These are phyloP conservation scores for Mytilinidion resinicola DNA, from an alignment of 495 filamentous ascomycete species.

Conservation along the genomic window DNA sequence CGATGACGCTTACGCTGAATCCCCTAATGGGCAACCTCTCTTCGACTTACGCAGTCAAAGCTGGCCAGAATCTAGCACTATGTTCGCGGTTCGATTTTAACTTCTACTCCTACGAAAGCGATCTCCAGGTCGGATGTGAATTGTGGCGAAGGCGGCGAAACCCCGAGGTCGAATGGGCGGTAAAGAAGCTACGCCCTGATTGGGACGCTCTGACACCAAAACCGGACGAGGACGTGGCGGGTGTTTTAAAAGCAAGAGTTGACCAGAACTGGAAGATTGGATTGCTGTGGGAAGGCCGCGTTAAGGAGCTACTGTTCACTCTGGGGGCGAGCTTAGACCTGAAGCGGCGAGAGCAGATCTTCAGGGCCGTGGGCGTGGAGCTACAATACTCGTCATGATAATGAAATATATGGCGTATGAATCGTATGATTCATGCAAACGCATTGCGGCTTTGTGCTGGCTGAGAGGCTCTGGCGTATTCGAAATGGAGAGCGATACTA, in stretches of 20 bases:
- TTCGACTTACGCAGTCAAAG: slow-evolving; percentile 82
- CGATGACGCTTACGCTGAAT: slow-evolving; percentile 72
- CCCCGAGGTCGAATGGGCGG: slow-evolving; percentile 39
- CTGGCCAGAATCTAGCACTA: slow-evolving; percentile 70
- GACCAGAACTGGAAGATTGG: slow-evolving; percentile 81
- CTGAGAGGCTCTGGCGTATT: too few relatives aligned
- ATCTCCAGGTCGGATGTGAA: slow-evolving; percentile 82
- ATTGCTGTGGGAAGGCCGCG: slow-evolving; percentile 85
- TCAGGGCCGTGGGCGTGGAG: slow-evolving; percentile 76
- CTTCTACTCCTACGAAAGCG: slow-evolving; percentile 95
- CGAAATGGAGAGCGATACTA: too few relatives aligned
- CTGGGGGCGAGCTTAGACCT: slow-evolving; percentile 72
- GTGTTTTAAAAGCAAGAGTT: slow-evolving; percentile 83
- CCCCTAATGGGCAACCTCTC: slow-evolving; percentile 89
- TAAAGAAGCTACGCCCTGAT: slow-evolving; percentile 28
- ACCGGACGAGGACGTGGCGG: slow-evolving; percentile 58
- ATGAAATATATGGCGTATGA: slow-evolving; percentile 3
- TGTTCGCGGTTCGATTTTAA: slow-evolving; percentile 94
- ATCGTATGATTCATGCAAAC: not conserved
- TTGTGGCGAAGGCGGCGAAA: slow-evolving; percentile 61
- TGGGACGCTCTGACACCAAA: slow-evolving; percentile 19
- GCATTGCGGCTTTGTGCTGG: not conserved
- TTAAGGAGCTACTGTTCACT: slow-evolving; percentile 90
- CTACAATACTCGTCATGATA: slow-evolving; percentile 84
- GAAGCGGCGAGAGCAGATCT: slow-evolving; percentile 59